These are phyloP conservation scores for Podila clonocystis DNA, from an alignment of 192 early-diverging fungal species.

Conservation along the genomic window DNA sequence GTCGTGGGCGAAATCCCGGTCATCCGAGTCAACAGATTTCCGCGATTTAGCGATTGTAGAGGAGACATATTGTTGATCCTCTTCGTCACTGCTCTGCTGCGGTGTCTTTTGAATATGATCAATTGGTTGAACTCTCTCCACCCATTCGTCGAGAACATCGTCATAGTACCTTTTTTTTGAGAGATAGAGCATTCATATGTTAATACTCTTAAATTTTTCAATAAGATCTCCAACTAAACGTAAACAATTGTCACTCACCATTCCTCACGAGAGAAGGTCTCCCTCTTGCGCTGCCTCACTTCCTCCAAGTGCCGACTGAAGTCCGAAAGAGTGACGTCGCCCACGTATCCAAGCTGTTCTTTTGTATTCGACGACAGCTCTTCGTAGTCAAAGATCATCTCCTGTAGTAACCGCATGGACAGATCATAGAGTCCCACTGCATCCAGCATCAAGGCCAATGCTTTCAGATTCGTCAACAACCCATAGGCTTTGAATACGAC, in stretches of 20 bases:
- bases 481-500: conserved; percentile 17
- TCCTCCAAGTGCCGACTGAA: conserved; percentile 12
- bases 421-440: conserved; percentile 23
- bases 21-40: no score
- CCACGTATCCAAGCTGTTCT: conserved; percentile 1
- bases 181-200: not conserved
- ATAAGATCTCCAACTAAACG: not conserved
- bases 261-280: not conserved
- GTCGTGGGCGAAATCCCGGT: no score
- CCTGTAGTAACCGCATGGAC: conserved; percentile 22
- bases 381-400: conserved; percentile 17
- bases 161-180: conserved; percentile 24
- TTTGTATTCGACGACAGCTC: not conserved
- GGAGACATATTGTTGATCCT: no score
- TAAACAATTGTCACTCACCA: conserved; percentile 15
- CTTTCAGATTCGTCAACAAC: conserved; percentile 20
- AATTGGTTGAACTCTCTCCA: not conserved
- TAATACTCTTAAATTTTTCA: not conserved
- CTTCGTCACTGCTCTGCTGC: no score
- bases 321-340: conserved; percentile 7
- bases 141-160: conserved; percentile 31
- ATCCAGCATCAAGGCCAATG: conserved; percentile 28
- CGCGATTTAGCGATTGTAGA: no score
- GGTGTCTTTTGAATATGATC: no score
- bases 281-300: not conserved